Evolutionary conservation across 108 stramenopile genomes (phyloP), one percentile per base, ranked within the genome.

Genomic region (Pseudonitzschia pungens): DNA sequence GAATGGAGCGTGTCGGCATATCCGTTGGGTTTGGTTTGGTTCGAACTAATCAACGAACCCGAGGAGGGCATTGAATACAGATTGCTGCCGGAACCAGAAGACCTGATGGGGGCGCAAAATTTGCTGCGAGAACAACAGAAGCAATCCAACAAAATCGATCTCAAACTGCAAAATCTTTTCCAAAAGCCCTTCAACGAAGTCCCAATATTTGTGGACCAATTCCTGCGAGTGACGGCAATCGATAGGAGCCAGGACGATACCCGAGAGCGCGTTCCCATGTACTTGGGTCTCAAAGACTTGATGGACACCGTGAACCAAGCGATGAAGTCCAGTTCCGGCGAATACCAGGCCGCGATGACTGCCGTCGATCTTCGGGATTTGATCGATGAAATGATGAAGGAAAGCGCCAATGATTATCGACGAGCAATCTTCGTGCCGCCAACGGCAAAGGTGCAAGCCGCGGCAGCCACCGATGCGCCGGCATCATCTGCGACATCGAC

Each of bases 191-290:
- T 56, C 42, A 59, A 71, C 43, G 43, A 58, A 22, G 18, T 71
- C 4, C 71, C 71, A 21, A 16, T 71, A 15, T 71, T 71, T 45
- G 58, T 71, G 21, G 71, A 71, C 42, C 58, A 71, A 22, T 60
- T 43, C 26, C 43, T 71, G 1, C 57, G 71, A 7, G 58, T 71
- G 18, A 27, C 40, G 22, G 22, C 21, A 15, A 8, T 20, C 9
- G 60, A 40, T 14, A 24, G 10, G 15, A 31, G 9, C 26, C 15
- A 27, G n/a, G 60, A 33, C 29, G 71, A 59, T 21, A 21, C 8
- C 21, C 11, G 55, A 43, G 42, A 58, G 22, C 36, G 41, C 26
- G 53, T 71, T 71, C 71, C 71, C 1, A 59, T 71, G 71, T 71
- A 71, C 36, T 18, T 71, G 22, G 43, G 57, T 10, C 42, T 71